phyloP scores from a whole-genome alignment of 1,139 yeast species.

The Yamadazyma atlantica region DNA sequence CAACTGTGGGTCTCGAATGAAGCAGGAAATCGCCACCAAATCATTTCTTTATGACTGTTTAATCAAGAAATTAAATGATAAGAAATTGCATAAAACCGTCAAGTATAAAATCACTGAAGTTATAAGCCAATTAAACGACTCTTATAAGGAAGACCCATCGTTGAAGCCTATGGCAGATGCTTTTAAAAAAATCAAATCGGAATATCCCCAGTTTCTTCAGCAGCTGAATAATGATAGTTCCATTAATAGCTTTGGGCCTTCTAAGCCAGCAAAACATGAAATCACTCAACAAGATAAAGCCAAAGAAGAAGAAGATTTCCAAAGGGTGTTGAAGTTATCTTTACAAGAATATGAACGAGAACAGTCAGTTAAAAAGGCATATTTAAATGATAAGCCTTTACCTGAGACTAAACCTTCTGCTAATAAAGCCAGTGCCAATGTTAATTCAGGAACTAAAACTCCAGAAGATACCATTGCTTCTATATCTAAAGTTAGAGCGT shows the following conservation, averaged over 20 bases:
- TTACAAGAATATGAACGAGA: conserved; percentile 60
- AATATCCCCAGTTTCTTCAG: conserved; percentile 44
- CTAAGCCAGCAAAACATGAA: conserved; percentile 60
- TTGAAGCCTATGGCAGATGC: conserved; percentile 69
- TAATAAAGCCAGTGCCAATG: conserved; percentile 2
- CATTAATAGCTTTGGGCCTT: conserved; percentile 33
- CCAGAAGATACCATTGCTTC: conserved; percentile 40
- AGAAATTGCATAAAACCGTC: conserved; percentile 63
- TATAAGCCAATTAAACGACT: conserved; percentile 61
- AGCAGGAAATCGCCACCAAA: conserved; percentile 76
- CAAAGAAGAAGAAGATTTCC: conserved; percentile 78
- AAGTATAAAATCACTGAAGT: conserved; percentile 67
- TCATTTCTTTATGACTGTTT: conserved; percentile 58
- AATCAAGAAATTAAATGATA: conserved; percentile 54
- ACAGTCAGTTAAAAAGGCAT: conserved; percentile 29
- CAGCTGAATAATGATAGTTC: conserved; percentile 8
- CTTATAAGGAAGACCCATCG: conserved; percentile 69
- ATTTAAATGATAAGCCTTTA: conserved; percentile 30
- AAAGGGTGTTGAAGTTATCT: conserved; percentile 75
- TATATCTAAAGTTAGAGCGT: conserved; percentile 73
- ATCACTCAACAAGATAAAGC: conserved; percentile 48
- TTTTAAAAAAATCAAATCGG: conserved; percentile 40
- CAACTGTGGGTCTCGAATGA: conserved; percentile 88
- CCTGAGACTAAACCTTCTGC: conserved; percentile 25
- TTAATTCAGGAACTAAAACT: conserved; percentile 1